These are phyloP conservation scores for Saprolegnia diclina DNA, from an alignment of 352 stramenopile species.

Conservation along the genomic window DNA sequence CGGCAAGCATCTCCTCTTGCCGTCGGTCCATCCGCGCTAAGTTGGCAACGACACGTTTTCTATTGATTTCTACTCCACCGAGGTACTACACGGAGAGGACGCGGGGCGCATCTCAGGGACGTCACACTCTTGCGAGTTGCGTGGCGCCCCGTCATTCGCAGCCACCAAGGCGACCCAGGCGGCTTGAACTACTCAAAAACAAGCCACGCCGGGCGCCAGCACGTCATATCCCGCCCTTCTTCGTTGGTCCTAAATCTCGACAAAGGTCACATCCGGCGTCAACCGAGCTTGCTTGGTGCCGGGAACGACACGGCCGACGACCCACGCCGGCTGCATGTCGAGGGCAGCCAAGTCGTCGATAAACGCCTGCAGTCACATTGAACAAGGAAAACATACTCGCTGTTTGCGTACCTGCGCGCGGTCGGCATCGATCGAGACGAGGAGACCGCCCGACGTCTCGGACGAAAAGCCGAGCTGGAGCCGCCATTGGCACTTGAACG, in stretches of 20 bases:
- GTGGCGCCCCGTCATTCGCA: slow-evolving; percentile 17
- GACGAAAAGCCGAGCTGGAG: slow-evolving; percentile 88
- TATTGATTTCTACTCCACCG: background rate
- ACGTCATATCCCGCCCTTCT: background rate
- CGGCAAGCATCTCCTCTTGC: slow-evolving; percentile 3
- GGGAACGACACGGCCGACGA: slow-evolving; percentile 87
- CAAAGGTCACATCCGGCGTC: slow-evolving; percentile 42
- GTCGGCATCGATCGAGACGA: slow-evolving; percentile 85
- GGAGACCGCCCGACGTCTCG: slow-evolving; percentile 91
- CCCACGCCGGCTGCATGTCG: slow-evolving; percentile 86
- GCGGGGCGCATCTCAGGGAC: slow-evolving; percentile 15
- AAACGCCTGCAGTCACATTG: slow-evolving; percentile 38
- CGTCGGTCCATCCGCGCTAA: background rate
- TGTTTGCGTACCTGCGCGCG: slow-evolving; percentile 45
- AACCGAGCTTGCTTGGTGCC: slow-evolving; percentile 64
- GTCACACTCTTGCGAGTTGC: slow-evolving; percentile 1
- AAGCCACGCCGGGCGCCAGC: background rate
- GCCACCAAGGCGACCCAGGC: background rate
- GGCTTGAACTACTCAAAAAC: slow-evolving; percentile 26
- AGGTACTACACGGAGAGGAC: background rate
- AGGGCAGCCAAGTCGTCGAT: slow-evolving; percentile 83
- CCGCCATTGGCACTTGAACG: slow-evolving; percentile 89
- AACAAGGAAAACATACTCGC: background rate
- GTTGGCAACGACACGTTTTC: background rate
- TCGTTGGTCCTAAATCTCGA: slow-evolving; percentile 37